Conservation (phyloP, 768 basidiomycete genomes). For the Amanita thiersii region DNA sequence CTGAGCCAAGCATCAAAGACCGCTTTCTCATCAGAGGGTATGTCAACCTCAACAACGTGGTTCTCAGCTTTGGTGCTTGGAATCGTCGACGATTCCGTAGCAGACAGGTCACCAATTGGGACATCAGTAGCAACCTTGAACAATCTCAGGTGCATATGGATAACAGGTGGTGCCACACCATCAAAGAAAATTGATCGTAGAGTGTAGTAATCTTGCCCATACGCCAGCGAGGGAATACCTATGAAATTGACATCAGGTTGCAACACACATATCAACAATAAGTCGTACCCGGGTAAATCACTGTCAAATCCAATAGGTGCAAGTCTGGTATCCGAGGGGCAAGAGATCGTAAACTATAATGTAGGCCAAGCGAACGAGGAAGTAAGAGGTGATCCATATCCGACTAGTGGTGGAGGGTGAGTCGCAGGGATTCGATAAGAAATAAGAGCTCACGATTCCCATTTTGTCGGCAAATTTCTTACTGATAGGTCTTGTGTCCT, state of each 20-base stretch:
- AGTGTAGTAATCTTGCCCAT: conserved; percentile 87
- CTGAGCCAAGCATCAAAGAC: conserved; percentile 81
- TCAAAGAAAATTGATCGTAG: conserved; percentile 82
- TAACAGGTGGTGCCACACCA: conserved; percentile 70
- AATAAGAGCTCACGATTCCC: conserved; percentile 63
- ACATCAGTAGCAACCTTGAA: conserved; percentile 61
- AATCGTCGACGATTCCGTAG: conserved; percentile 23
- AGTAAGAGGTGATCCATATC: conserved; percentile 79
- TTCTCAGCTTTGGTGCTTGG: conserved; percentile 18
- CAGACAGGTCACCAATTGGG: conserved; percentile 58
- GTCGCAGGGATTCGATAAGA: neutral
- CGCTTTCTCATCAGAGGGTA: conserved; percentile 49
- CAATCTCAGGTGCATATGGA: conserved; percentile 83
- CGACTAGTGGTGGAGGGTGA: conserved; percentile 33
- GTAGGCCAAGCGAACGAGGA: conserved; percentile 88
- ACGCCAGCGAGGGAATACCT: conserved; percentile 74
- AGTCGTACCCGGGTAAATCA: conserved; percentile 77
- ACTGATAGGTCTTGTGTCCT: conserved; percentile 77
- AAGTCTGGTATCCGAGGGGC: conserved; percentile 70
- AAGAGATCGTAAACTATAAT: conserved; percentile 76
- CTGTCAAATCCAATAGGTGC: conserved; percentile 82
- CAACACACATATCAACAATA: neutral
- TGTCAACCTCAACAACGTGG: conserved; percentile 34
- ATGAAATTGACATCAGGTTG: conserved; percentile 4
- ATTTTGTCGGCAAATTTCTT: conserved; percentile 83